Conservation (phyloP, 345 rosid genomes). For the Salix dunnii region DNA sequence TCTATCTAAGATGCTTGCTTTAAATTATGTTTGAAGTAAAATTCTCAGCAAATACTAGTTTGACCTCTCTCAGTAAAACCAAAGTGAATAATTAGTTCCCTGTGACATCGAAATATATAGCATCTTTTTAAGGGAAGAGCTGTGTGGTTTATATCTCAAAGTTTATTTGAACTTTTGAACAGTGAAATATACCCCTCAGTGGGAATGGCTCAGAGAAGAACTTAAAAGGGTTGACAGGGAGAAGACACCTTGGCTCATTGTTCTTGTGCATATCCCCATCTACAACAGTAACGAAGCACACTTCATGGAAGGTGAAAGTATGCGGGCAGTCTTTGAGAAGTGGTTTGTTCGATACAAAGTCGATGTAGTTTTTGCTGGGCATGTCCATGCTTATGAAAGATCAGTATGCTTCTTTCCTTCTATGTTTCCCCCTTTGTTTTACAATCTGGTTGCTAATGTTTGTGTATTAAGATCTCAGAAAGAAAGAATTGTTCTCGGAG, state of each 20-base stretch:
- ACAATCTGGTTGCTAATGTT: not conserved
- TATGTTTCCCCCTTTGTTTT: not conserved
- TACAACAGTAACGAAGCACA: conserved; percentile 89
- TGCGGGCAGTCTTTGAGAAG: conserved; percentile 72
- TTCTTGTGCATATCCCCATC: conserved; percentile 81
- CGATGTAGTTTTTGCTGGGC: conserved; percentile 87
- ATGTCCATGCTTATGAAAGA: conserved; percentile 99
- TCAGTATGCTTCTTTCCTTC: conserved; percentile 49
- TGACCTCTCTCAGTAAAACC: not conserved
- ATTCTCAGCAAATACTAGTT: not conserved
- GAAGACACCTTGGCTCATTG: conserved; percentile 94
- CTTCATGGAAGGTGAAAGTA: conserved; percentile 94
- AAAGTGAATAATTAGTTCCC: not conserved
- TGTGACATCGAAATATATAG: not conserved
- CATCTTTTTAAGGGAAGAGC: not conserved
- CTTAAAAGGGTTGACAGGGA: conserved; percentile 73
- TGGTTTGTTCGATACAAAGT: conserved; percentile 72
- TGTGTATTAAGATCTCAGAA: not conserved
- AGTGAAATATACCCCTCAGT: conserved; percentile 95
- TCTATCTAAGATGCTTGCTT: not conserved
- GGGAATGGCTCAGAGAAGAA: conserved; percentile 71
- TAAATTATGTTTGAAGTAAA: not conserved
- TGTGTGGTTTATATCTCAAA: not conserved
- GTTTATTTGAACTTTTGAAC: conserved; percentile 19
- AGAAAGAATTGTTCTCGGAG: not conserved